Evolutionary conservation across 345 rosid genomes (phyloP).

Genomic region (Acer saccharum): DNA sequence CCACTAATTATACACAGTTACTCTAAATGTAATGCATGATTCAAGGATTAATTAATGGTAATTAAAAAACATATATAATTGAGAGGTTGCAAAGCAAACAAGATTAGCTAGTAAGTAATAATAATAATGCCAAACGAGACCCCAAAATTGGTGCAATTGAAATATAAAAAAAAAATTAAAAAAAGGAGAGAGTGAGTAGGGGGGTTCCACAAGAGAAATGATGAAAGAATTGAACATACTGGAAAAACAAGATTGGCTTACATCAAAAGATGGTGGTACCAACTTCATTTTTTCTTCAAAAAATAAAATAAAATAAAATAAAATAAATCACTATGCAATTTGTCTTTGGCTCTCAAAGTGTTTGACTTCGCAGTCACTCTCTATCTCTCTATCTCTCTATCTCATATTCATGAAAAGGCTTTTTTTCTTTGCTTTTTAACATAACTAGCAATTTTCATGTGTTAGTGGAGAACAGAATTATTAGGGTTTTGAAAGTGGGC

Average conservation of each 20-base stretch:
- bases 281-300: slow-evolving; percentile 22
- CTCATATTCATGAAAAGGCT: neutral
- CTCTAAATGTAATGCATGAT: neutral
- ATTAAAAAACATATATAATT: neutral
- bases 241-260: slow-evolving; percentile 20
- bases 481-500: slow-evolving; percentile 48
- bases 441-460: slow-evolving; percentile 9
- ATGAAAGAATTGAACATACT: slow-evolving; percentile 66
- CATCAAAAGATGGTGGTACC: slow-evolving; percentile 19
- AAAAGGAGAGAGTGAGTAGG: neutral
- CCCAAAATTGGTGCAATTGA: slow-evolving; percentile 25
- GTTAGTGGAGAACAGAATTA: slow-evolving; percentile 64
- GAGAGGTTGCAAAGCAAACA: slow-evolving; percentile 7
- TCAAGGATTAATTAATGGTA: neutral
- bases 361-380: slow-evolving; percentile 35
- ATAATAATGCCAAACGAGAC: slow-evolving; percentile 13
- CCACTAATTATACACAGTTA: neutral
- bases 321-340: neutral
- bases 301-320: neutral
- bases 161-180: neutral
- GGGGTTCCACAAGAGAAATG: slow-evolving; percentile 62
- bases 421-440: slow-evolving; percentile 9
- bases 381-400: neutral
- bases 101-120: slow-evolving; percentile 11
- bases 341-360: slow-evolving; percentile 11